phyloP scores from a whole-genome alignment of 805 yeast genomes.

The Candida ascalaphidarum region DNA sequence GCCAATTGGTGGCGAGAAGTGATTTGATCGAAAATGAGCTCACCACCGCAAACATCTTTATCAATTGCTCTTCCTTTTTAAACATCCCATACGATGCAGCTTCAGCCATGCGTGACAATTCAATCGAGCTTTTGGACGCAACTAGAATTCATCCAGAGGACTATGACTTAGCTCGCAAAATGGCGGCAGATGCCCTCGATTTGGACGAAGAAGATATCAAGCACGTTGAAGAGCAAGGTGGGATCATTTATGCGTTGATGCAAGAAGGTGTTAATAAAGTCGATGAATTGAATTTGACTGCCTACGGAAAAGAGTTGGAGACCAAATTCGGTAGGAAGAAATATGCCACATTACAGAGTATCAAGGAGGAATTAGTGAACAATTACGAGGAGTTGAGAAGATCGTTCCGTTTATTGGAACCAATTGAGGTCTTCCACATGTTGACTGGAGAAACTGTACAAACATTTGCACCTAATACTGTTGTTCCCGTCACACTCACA shows the following conservation, averaged over 20 bases:
- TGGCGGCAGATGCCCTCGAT: conserved; percentile 97
- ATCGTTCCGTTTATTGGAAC: conserved; percentile 55
- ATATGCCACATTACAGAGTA: conserved; percentile 73
- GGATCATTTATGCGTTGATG: conserved; percentile 66
- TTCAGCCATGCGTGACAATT: conserved; percentile 40
- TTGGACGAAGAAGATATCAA: conserved; percentile 89
- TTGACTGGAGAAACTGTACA: conserved; percentile 80
- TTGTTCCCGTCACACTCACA: conserved; percentile 68
- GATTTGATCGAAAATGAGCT: conserved; percentile 78
- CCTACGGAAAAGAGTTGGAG: conserved; percentile 86
- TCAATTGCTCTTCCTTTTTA: conserved; percentile 88
- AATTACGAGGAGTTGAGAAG: conserved; percentile 84
- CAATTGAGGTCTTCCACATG: conserved; percentile 73
- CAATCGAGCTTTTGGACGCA: conserved; percentile 79
- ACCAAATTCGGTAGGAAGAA: conserved; percentile 61
- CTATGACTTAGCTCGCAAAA: conserved; percentile 88
- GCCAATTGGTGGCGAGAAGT: conserved; percentile 58
- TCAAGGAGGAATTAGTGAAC: conserved; percentile 77
- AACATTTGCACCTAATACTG: conserved; percentile 56
- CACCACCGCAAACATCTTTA: conserved; percentile 71
- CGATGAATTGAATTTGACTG: conserved; percentile 82
- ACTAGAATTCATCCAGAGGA: conserved; percentile 98
- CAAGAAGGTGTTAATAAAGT: conserved; percentile 66
- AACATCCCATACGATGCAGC: conserved; percentile 65
- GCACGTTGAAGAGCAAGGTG: conserved; percentile 72